Base-by-base conservation (phyloP, 306 rosid species). In the Pyrus bretschneideri region DNA sequence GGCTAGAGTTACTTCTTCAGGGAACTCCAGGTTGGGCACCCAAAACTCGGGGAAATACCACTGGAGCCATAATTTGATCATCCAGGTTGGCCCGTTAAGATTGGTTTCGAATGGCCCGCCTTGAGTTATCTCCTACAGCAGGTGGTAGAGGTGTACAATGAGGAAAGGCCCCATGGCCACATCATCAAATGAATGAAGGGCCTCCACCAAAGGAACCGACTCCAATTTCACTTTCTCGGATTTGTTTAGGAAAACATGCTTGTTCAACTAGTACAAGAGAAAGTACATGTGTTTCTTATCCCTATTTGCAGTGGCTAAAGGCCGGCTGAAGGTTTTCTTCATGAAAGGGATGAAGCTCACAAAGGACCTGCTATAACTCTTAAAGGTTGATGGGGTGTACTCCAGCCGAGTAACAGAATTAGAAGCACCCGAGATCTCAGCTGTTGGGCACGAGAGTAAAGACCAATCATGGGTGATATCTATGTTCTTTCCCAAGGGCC, bases 281-380 rank as follows among this genome's bases (percentile, higher is more conserved):
- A 45, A 46, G 1, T 13, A 4, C 18, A 46, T 13, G 1, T 46
- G 2, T 1, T 46, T 0, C 0, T 46, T 0, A 4, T 46, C 6
- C 1, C 0, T 4, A 3, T 46, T 46, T 4, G 2, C 0, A 4
- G 0, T 46, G 1, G 6, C 1, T 3, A 13, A 42, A 1, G 4
- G 1, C 0, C 0, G 1, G 49, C 5, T 1, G 4, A 45, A 45
- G 5, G 0, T 13, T 0, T 13, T 45, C 5, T 45, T 12, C 0
- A 0, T 2, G 1, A 45, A 45, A 0, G 0, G 2, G 18, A 45
- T 4, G 0, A 45, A 45, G 0, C 51, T 0, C 0, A 0, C 1
- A 4, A 45, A 45, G 0, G 17, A 45, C 1, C 0, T 45, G 1
- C 0, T 5, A 3, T 12, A 45, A 1, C 51, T 45, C 0, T 45